Evolutionary conservation across 345 rosid species (phyloP).

Genomic region (Rhizophora apiculata): DNA sequence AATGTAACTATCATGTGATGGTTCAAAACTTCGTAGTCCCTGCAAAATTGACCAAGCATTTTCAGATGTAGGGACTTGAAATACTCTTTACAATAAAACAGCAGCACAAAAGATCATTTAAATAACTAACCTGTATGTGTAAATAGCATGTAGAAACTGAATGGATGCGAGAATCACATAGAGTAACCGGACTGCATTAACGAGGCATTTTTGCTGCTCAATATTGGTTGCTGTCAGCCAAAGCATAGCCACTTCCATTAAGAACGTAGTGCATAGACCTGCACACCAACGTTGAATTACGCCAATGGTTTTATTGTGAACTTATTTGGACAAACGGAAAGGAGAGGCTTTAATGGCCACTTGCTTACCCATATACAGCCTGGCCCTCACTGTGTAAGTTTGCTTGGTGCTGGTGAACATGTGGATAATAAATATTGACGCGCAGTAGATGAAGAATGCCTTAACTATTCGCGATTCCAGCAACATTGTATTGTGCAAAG

Average conservation of each 20-base stretch:
- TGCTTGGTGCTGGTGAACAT: constrained; percentile 93
- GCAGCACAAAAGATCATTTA: background rate
- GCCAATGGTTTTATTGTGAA: background rate
- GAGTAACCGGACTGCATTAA: constrained; percentile 38
- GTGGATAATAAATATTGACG: constrained; percentile 59
- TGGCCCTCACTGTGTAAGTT: constrained; percentile 69
- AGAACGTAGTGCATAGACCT: constrained; percentile 58
- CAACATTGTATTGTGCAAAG: constrained; percentile 78
- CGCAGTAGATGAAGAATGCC: constrained; percentile 60
- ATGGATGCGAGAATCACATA: constrained; percentile 40
- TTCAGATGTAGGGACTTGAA: background rate
- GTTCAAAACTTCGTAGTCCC: constrained; percentile 78
- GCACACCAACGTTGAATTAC: constrained; percentile 7
- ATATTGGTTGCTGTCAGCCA: constrained; percentile 35
- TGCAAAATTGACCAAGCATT: constrained; percentile 17
- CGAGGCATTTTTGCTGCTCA: constrained; percentile 47
- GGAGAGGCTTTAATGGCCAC: background rate
- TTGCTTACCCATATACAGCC: constrained; percentile 63
- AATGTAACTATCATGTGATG: constrained; percentile 51
- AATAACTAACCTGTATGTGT: constrained; percentile 53
- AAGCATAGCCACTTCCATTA: constrained; percentile 50
- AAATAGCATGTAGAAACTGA: constrained; percentile 62
- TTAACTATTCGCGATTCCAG: constrained; percentile 73
- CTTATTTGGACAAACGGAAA: background rate
- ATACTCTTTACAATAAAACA: background rate